Percentiles rank a stretch among this genome's conserved stretches.
phyloP scores from a whole-genome alignment of 768 basidiomycete genomes.

The Phaffia australis region DNA sequence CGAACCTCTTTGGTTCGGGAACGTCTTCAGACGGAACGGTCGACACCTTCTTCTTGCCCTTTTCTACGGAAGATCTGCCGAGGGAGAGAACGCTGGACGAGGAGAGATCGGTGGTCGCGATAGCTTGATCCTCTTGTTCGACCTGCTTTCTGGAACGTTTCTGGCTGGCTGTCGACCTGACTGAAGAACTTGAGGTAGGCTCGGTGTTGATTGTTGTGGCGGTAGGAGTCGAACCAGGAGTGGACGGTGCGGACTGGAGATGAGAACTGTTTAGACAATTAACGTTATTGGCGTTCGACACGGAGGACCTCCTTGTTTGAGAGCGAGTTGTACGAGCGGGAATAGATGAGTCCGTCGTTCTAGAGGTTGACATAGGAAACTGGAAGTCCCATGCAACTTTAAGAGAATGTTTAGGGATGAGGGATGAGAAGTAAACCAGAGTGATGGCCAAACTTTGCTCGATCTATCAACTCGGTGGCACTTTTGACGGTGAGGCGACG shows the following conservation, averaged over 20 bases:
- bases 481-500: too few relatives aligned
- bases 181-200: too few relatives aligned
- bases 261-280: not conserved
- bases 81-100: not conserved
- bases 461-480: too few relatives aligned
- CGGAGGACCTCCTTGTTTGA: slow-evolving; percentile 7
- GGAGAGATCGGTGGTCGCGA: not conserved
- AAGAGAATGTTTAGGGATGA: too few relatives aligned
- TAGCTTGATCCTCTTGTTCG: slow-evolving; percentile 5
- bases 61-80: not conserved
- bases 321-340: slow-evolving; percentile 12
- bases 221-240: not conserved
- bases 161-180: not conserved
- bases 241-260: not conserved
- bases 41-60: slow-evolving; percentile 11
- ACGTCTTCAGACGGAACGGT: not conserved
- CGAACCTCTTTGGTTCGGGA: slow-evolving; percentile 15
- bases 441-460: too few relatives aligned
- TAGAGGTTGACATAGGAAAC: too few relatives aligned
- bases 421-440: too few relatives aligned
- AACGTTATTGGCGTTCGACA: slow-evolving; percentile 1
- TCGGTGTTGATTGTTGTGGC: too few relatives aligned
- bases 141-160: slow-evolving; percentile 11
- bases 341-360: too few relatives aligned
- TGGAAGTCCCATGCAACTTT: too few relatives aligned